These are phyloP conservation scores for Psilocybe mexicana DNA, from an alignment of 1,284 basidiomycete genomes.

Conservation along the genomic window DNA sequence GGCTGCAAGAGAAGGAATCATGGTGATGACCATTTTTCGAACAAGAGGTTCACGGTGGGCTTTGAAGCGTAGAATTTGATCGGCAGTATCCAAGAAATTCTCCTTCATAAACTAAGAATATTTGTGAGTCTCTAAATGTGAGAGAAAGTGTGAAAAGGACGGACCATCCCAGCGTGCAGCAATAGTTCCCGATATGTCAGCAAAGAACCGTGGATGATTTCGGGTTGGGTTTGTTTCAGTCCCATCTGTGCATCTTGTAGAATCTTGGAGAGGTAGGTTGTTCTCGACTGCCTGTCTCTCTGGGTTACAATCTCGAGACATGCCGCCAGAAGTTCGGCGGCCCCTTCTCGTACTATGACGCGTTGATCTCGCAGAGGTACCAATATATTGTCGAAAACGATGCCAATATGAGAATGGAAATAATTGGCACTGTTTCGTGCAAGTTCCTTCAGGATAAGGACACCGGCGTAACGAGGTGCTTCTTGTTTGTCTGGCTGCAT, in stretches of 20 bases:
- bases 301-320: conserved; percentile 85
- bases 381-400: conserved; percentile 91
- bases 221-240: conserved; percentile 78
- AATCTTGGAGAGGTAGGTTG: conserved; percentile 74
- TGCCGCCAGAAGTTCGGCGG: conserved; percentile 86
- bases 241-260: conserved; percentile 90
- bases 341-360: conserved; percentile 86
- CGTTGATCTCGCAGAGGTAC: conserved; percentile 84
- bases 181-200: conserved; percentile 92
- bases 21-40: conserved; percentile 89
- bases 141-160: conserved; percentile 15
- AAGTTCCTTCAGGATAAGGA: conserved; percentile 89
- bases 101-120: conserved; percentile 85
- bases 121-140: conserved; percentile 8
- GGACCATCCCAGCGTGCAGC: conserved; percentile 90
- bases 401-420: conserved; percentile 83
- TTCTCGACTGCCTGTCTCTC: conserved; percentile 68
- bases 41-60: conserved; percentile 87
- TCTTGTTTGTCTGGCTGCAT: conserved; percentile 78
- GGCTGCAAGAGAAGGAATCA: conserved; percentile 92
- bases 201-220: conserved; percentile 91
- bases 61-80: conserved; percentile 88
- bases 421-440: conserved; percentile 84
- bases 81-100: conserved; percentile 86
- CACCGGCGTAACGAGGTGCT: conserved; percentile 78